Base-by-base conservation (phyloP, 2,329 filamentous ascomycete genomes). In the Calonectria fujianensis region DNA sequence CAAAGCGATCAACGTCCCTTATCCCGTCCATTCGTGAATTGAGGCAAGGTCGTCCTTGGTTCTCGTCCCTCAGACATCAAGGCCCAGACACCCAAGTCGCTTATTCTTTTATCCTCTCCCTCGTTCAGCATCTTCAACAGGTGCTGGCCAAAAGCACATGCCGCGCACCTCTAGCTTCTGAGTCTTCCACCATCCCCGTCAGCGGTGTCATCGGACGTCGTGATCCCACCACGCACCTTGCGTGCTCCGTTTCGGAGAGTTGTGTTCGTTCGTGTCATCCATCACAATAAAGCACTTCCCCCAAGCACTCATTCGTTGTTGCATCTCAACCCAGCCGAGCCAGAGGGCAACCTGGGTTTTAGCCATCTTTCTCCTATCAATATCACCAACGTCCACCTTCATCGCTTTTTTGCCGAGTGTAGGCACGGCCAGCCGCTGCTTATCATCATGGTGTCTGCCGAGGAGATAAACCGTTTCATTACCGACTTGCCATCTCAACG, bases 81-180 rank as follows among this genome's bases (percentile, higher is more conserved):
- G 48, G 29, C 50, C 59, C 31, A 8, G 13, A 45, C 6, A 20
- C 45, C 20, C 31, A 20, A 50, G 9, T 39, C 31, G 31, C 63
- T 27, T 20, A 32, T 20, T 14, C 59, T 50, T 16, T 41, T 35
- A 14, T 45, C 32, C 64, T 20, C 59, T 65, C 24, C 41, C 50
- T 65, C 20, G 20, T 48, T 50, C 61, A 37, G 27, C 35, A 51
- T n/a, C 29, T 9, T 29, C 50, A 59, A 54, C 27, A 27, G 31
- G 39, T 45, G 41, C 18, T 59, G 37, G 16, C 32, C 24, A 27
- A n/a, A 67, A 66, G 48, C 31, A 67, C 37, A 8, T 45, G 54
- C 13, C 51, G 52, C 39, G 20, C 67, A 67, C 67, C 61, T 52
- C 39, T 32, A 20, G 27, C 51, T 63, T 27, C 27, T 74, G 50